Evolutionary conservation across 78 protist genomes (phyloP).

Genomic region (Acrasis kona): DNA sequence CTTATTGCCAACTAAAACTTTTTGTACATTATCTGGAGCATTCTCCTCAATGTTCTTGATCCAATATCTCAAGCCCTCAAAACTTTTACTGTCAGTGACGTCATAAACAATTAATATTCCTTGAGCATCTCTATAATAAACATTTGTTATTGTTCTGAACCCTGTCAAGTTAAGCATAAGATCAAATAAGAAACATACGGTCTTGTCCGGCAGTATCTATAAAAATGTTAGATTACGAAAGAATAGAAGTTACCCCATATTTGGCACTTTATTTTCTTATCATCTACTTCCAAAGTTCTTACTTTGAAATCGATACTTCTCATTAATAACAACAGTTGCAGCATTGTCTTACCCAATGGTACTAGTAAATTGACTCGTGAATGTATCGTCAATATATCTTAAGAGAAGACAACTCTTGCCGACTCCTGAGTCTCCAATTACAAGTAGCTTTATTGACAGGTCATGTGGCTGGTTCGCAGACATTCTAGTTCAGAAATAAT

Average conservation of each 20-base stretch:
- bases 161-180: too few species aligned
- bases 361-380: conserved; percentile 79
- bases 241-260: conserved; percentile 89
- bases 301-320: conserved; percentile 97
- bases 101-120: conserved; percentile 31
- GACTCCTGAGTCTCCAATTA: conserved; percentile 35
- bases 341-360: too few species aligned
- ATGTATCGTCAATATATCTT: conserved; percentile 89
- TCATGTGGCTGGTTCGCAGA: too few species aligned
- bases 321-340: too few species aligned
- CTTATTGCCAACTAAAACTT: conserved; percentile 81
- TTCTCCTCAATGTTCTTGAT: not conserved
- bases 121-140: conserved; percentile 92
- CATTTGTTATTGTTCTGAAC: conserved; percentile 93
- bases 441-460: conserved; percentile 20
- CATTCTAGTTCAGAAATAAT: too few species aligned
- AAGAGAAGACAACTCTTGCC: conserved; percentile 79
- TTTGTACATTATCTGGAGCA: conserved; percentile 59
- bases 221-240: conserved; percentile 85
- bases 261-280: conserved; percentile 85
- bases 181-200: too few species aligned
- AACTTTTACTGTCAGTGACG: conserved; percentile 58
- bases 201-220: conserved; percentile 23
- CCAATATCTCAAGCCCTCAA: conserved; percentile 21
- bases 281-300: conserved; percentile 74